Evolutionary conservation across 2,329 filamentous ascomycete genomes (phyloP).

Genomic region (Lachnellula occidentalis): DNA sequence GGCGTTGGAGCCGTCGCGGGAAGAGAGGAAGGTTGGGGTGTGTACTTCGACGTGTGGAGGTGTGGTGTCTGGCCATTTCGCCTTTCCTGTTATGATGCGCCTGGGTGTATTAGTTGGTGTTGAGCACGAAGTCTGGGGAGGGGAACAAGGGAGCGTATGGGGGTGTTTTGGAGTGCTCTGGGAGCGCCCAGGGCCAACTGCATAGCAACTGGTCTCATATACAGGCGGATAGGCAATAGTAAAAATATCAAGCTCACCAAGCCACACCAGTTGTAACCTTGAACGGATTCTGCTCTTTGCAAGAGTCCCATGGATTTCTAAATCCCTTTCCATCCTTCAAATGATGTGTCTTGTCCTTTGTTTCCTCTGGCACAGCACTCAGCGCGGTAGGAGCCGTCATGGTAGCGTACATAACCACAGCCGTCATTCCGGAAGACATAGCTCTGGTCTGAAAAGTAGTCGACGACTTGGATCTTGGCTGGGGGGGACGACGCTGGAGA

Average conservation of each 20-base stretch:
- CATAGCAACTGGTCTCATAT: background rate
- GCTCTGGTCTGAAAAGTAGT: constrained; percentile 10
- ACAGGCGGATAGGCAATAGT: background rate
- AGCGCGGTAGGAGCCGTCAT: constrained; percentile 22
- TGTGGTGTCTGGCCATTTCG: constrained; percentile 48
- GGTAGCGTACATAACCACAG: constrained; percentile 22
- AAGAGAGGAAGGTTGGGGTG: constrained; percentile 52
- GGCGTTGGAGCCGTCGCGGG: constrained; percentile 43
- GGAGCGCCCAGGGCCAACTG: background rate
- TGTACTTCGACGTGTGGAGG: constrained; percentile 57
- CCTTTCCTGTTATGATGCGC: constrained; percentile 18
- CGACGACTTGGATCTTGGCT: background rate
- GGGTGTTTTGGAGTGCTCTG: background rate
- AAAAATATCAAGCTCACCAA: constrained; percentile 28
- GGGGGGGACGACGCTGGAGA: constrained; percentile 18
- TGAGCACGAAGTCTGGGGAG: no score
- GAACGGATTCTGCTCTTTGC: constrained; percentile 31
- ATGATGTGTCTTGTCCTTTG: constrained; percentile 44
- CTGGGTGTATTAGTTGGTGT: constrained; percentile 2
- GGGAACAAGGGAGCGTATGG: no score
- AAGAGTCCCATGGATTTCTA: constrained; percentile 53
- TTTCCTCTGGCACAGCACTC: constrained; percentile 26
- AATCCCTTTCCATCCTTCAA: constrained; percentile 48
- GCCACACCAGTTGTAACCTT: constrained; percentile 35
- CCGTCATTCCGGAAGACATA: constrained; percentile 20